These are phyloP conservation scores for Thelonectria rubi DNA, from an alignment of 2,329 filamentous ascomycete genomes.

Conservation along the genomic window DNA sequence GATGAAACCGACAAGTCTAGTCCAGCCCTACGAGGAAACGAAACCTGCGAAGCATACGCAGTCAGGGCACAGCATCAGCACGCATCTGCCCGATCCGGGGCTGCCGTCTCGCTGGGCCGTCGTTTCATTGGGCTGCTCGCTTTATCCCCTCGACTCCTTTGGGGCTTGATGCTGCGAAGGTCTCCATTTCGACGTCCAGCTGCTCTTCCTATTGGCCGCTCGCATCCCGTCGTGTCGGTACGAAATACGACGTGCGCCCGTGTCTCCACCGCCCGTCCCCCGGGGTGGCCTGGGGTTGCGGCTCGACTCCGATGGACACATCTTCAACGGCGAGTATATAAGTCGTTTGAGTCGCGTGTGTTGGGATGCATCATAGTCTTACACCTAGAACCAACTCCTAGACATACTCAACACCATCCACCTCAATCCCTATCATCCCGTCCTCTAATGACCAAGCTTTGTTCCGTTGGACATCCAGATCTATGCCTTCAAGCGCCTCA, in stretches of 20 bases:
- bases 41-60: slow-evolving; percentile 10
- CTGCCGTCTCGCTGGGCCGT: slow-evolving; percentile 12
- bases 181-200: neutral
- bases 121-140: slow-evolving; percentile 20
- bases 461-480: neutral
- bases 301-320: slow-evolving; percentile 10
- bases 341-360: neutral
- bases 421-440: no score
- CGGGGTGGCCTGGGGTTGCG: slow-evolving; percentile 12
- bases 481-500: neutral
- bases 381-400: no score
- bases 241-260: slow-evolving; percentile 19
- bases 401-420: no score
- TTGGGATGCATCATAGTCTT: no score
- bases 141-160: slow-evolving; percentile 9
- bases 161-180: slow-evolving; percentile 22
- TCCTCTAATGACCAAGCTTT: neutral
- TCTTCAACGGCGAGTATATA: slow-evolving; percentile 16
- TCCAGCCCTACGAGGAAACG: slow-evolving; percentile 9
- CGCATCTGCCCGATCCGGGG: slow-evolving; percentile 21
- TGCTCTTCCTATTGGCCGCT: neutral
- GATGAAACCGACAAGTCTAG: neutral
- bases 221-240: slow-evolving; percentile 8
- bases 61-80: neutral
- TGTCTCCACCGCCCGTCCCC: slow-evolving; percentile 9